A percentile compares a stretch with the other conserved stretches of the same genome.
Evolutionary conservation across 2,329 filamentous ascomycete species (phyloP).

Genomic region (Ophiostoma triangulosporum): DNA sequence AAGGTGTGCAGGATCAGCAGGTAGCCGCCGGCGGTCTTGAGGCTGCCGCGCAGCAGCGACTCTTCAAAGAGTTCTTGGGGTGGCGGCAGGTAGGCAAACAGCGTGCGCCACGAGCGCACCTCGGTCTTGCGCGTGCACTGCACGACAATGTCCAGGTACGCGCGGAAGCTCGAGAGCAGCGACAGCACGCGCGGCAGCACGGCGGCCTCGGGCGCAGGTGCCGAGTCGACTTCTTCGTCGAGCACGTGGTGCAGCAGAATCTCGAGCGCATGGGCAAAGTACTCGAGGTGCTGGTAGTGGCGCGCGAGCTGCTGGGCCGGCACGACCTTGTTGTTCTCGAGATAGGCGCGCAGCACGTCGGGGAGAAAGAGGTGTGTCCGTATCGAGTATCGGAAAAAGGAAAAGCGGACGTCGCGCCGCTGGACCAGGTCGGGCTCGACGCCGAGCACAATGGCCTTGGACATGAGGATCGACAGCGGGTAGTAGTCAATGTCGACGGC

Average conservation of each 20-base stretch:
- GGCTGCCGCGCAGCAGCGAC: conserved; percentile 65
- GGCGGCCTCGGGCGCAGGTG: conserved; percentile 48
- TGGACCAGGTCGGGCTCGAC: conserved; percentile 91
- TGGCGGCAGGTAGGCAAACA: conserved; percentile 83
- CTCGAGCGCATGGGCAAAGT: conserved; percentile 87
- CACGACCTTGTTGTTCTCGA: conserved; percentile 61
- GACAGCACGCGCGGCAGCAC: conserved; percentile 51
- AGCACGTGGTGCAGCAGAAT: conserved; percentile 84
- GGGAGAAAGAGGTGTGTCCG: conserved; percentile 91
- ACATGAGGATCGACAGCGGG: conserved; percentile 73
- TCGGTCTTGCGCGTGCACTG: conserved; percentile 97
- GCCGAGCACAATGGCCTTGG: conserved; percentile 79
- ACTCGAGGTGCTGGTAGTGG: conserved; percentile 75
- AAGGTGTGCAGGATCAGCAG: conserved; percentile 85
- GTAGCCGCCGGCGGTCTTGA: conserved; percentile 94
- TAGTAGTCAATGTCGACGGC: conserved; percentile 88
- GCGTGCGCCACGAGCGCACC: conserved; percentile 82
- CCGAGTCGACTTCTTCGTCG: conserved; percentile 72
- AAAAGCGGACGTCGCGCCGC: conserved; percentile 79
- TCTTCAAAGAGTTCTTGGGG: conserved; percentile 89
- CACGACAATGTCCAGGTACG: conserved; percentile 89
- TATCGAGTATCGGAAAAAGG: conserved; percentile 76
- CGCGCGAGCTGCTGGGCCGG: conserved; percentile 72
- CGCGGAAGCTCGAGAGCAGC: conserved; percentile 57
- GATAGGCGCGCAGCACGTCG: conserved; percentile 67